phyloP scores from a whole-genome alignment of 2,329 filamentous ascomycete genomes.

The Graphilbum fragrans region DNA sequence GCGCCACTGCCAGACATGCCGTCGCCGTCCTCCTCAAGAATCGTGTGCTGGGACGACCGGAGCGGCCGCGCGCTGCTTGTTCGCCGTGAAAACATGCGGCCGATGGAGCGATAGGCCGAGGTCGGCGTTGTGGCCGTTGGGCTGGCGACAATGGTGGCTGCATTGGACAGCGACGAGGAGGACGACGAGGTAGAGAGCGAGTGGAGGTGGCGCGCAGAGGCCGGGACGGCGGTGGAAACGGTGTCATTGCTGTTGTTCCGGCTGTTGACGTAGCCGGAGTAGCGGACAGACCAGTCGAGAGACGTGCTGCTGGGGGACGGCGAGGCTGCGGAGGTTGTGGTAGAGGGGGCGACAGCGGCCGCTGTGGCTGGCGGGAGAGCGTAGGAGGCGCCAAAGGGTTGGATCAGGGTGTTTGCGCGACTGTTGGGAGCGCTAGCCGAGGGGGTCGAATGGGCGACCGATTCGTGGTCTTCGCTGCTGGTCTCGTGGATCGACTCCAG shows the following conservation, averaged over 20 bases:
- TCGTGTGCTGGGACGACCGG: constrained; percentile 15
- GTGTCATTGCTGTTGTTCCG: not conserved
- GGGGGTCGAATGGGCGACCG: no score
- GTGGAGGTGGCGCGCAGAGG: not conserved
- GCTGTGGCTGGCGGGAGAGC: not conserved
- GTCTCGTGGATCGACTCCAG: constrained; percentile 18
- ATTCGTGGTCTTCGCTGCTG: not conserved
- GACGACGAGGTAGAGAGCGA: not conserved
- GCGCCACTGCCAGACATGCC: constrained; percentile 10
- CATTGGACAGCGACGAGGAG: not conserved
- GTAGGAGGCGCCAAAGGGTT: not conserved
- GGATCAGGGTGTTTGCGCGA: not conserved
- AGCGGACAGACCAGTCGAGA: not conserved
- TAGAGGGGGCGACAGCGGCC: not conserved
- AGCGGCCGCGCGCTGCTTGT: constrained; percentile 6
- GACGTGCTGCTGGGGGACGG: not conserved
- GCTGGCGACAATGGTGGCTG: no score
- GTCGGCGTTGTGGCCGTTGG: not conserved
- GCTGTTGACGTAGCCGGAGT: not conserved
- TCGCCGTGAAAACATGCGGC: constrained; percentile 5
- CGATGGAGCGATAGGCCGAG: not conserved
- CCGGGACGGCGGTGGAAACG: not conserved
- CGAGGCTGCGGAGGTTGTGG: not conserved
- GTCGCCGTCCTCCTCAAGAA: constrained; percentile 20
- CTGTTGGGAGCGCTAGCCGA: no score